Evolutionary conservation across 371 early-diverging fungal species (phyloP).

Genomic region (Phascolomyces articulosus): DNA sequence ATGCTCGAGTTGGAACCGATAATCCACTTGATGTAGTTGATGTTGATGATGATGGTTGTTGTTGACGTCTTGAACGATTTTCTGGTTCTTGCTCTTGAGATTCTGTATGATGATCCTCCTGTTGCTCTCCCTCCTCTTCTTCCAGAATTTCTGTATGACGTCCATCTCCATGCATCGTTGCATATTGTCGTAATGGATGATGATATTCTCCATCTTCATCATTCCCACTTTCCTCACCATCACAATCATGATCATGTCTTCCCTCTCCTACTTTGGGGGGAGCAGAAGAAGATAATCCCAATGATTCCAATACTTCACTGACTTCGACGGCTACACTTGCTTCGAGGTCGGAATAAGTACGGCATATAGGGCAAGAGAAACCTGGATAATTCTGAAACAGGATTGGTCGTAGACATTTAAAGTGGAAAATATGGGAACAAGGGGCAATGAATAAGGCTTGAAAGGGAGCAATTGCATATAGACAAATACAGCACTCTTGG

Average conservation of each 20-base stretch:
- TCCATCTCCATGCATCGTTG: neutral
- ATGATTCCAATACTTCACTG: conserved; percentile 51
- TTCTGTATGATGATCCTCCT: neutral
- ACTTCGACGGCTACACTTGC: conserved; percentile 78
- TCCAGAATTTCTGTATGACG: neutral
- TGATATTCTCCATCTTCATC: neutral
- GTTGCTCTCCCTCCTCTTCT: conserved; percentile 1
- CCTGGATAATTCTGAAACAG: conserved; percentile 71
- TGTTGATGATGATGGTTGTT: neutral
- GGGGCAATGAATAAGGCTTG: conserved; percentile 96
- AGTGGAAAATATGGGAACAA: conserved; percentile 97
- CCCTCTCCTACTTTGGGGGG: neutral
- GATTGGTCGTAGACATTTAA: conserved; percentile 85
- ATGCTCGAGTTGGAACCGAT: neutral
- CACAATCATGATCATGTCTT: conserved; percentile 5
- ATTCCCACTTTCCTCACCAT: neutral
- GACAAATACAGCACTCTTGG: conserved; percentile 96
- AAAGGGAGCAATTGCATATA: conserved; percentile 89
- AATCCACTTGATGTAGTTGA: neutral
- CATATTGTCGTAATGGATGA: conserved; percentile 3
- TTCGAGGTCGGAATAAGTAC: conserved; percentile 92
- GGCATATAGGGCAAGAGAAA: conserved; percentile 94
- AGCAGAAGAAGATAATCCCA: conserved; percentile 16
- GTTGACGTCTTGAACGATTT: neutral
- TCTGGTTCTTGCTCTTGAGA: neutral